phyloP scores from a whole-genome alignment of 2,329 filamentous ascomycete species.

The Cladosporium sp. region DNA sequence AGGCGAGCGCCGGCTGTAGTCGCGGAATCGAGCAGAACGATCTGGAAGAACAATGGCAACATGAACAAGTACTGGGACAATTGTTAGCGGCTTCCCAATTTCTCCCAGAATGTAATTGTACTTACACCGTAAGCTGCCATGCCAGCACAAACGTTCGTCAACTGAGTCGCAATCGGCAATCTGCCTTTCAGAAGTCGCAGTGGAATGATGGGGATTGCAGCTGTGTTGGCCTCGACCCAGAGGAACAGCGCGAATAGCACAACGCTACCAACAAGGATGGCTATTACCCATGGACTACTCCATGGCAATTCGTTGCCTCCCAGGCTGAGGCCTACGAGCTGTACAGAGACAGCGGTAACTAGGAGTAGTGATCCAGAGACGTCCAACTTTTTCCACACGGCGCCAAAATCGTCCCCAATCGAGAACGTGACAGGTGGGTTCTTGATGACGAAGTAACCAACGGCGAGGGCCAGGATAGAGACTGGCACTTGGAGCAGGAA shows the following conservation, averaged over 20 bases:
- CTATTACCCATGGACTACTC: constrained; percentile 44
- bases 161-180: neutral
- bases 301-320: constrained; percentile 50
- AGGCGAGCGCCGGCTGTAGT: neutral
- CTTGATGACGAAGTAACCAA: constrained; percentile 56
- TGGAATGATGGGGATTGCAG: neutral
- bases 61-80: neutral
- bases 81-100: neutral
- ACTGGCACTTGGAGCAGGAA: constrained; percentile 65
- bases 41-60: neutral
- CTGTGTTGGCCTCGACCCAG: neutral
- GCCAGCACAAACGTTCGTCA: neutral
- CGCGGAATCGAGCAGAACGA: neutral
- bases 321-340: constrained; percentile 49
- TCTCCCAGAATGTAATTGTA: neutral
- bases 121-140: neutral
- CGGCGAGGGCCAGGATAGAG: constrained; percentile 54
- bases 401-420: constrained; percentile 29
- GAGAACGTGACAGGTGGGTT: constrained; percentile 42
- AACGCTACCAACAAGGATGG: constrained; percentile 41
- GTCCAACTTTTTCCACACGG: constrained; percentile 59
- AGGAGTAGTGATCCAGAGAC: constrained; percentile 58
- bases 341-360: constrained; percentile 58
- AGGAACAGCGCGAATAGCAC: constrained; percentile 42
- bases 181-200: neutral